These are phyloP conservation scores for Globisporangium camurandrum DNA, from an alignment of 352 stramenopile species.

Conservation along the genomic window DNA sequence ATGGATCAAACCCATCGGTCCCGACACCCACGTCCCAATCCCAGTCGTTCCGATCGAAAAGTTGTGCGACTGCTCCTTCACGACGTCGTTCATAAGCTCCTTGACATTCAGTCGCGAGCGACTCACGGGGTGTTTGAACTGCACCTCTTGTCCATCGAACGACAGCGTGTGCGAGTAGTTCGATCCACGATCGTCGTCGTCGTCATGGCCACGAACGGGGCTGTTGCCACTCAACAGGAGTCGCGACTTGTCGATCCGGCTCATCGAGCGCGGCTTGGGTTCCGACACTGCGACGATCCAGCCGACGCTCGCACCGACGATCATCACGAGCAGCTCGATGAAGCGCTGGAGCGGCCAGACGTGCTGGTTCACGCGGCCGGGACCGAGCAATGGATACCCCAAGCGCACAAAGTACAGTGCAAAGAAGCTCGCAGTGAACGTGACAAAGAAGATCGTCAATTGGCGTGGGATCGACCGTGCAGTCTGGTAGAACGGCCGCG, in stretches of 20 bases:
- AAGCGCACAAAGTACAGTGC: slow-evolving; percentile 64
- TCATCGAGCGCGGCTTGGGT: slow-evolving; percentile 64
- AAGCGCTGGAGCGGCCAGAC: slow-evolving; percentile 81
- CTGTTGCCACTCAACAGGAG: slow-evolving; percentile 37
- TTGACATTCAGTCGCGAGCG: slow-evolving; percentile 67
- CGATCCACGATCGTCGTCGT: slow-evolving; percentile 34
- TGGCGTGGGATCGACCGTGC: slow-evolving; percentile 56
- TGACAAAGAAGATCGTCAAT: slow-evolving; percentile 76
- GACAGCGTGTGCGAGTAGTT: slow-evolving; percentile 74
- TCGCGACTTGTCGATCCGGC: slow-evolving; percentile 65
- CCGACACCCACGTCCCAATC: slow-evolving; percentile 77
- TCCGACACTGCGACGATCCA: slow-evolving; percentile 63
- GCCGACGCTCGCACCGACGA: slow-evolving; percentile 41
- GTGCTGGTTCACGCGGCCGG: slow-evolving; percentile 52
- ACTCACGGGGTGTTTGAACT: slow-evolving; percentile 70
- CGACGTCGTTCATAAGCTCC: slow-evolving; percentile 65
- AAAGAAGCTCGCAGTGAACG: slow-evolving; percentile 67
- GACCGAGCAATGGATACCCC: slow-evolving; percentile 62
- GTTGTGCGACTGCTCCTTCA: slow-evolving; percentile 84
- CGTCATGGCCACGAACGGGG: slow-evolving; percentile 28
- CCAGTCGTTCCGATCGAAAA: slow-evolving; percentile 74
- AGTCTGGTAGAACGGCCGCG: slow-evolving; percentile 70
- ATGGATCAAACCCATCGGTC: slow-evolving; percentile 76
- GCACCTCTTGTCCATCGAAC: slow-evolving; percentile 67
- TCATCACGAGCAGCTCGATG: slow-evolving; percentile 68